phyloP scores from a whole-genome alignment of 2,329 filamentous ascomycete species.

The Aspergillus caelatus region DNA sequence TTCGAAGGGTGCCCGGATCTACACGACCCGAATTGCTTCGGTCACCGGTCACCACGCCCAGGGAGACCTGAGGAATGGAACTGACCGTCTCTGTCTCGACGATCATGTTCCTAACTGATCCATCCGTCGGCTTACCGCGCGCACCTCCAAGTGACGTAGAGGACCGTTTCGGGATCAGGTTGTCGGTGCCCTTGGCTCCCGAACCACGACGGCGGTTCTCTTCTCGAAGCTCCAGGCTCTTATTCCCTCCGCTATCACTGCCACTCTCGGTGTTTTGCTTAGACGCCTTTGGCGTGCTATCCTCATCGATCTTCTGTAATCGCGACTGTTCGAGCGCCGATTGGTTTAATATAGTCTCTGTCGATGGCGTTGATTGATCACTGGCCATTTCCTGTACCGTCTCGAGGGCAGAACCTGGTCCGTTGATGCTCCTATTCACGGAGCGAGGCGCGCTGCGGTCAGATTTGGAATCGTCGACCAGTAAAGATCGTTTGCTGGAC shows the following conservation, averaged over 20 bases:
- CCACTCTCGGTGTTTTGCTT: slow-evolving; percentile 62
- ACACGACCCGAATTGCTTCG: slow-evolving; percentile 61
- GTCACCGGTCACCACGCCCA: slow-evolving; percentile 64
- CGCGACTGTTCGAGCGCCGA: slow-evolving; percentile 39
- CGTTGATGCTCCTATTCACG: slow-evolving; percentile 62
- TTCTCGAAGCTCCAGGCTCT: slow-evolving; percentile 39
- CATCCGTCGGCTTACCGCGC: slow-evolving; percentile 72
- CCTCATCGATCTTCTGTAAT: slow-evolving; percentile 40
- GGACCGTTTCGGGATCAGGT: slow-evolving; percentile 66
- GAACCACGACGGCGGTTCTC: slow-evolving; percentile 38
- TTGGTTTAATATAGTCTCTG: slow-evolving; percentile 44
- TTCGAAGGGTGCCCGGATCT: slow-evolving; percentile 72
- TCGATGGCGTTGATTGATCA: slow-evolving; percentile 69
- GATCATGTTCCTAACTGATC: slow-evolving; percentile 87
- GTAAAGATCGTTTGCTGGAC: slow-evolving; percentile 37
- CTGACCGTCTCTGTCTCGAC: slow-evolving; percentile 96
- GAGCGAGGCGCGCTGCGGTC: slow-evolving; percentile 48
- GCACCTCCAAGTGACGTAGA: slow-evolving; percentile 62
- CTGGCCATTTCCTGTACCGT: slow-evolving; percentile 86
- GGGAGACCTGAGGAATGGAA: slow-evolving; percentile 80
- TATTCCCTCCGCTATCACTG: slow-evolving; percentile 54
- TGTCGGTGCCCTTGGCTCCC: slow-evolving; percentile 49
- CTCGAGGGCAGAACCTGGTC: slow-evolving; percentile 69
- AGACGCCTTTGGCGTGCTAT: slow-evolving; percentile 43
- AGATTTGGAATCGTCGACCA: slow-evolving; percentile 35